Evolutionary conservation across 2,329 filamentous ascomycete species (phyloP), one percentile per base, ranked within the genome.

Genomic region (Exophiala dermatitidis): DNA sequence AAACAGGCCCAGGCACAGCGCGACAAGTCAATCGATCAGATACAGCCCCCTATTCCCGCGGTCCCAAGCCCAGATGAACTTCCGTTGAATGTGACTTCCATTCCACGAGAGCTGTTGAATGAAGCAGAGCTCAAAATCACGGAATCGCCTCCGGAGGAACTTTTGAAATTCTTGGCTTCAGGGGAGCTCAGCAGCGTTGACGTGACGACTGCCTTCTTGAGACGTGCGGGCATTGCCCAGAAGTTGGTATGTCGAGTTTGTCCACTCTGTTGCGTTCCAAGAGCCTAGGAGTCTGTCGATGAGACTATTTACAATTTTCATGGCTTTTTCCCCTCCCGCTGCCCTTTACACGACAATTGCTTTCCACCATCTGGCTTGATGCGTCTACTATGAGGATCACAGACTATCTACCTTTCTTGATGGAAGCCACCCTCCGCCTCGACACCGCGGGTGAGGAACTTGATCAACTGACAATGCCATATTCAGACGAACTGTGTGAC

Each of bases 101-200:
- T 81, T 3, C 74, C 78, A 3, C 66, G 67, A 42, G 59, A 73
- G 30, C 46, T 77, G 1, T 70, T 82, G 2, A 69, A 73, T 0
- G 52, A 64, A n/a, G 67, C 72, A 33, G 76, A 81, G 55, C 61
- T 77, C 26, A 58, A 69, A 7, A 77, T 81, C 54, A 82, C 78
- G 0, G 72, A 76, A 54, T 69, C 61, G 4, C 63, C 73, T 3
- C 68, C 77, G 19, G 71, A 74, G 49, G 54, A 60, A 1, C 68
- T 80, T 1, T 59, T 73, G 1, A 57, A 64, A 12, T 64, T 65
- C 42, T 67, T 82, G 32, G 70, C 74, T 3, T 68, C 67, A 3
- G 73, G 73, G 3, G 65, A 71, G 45, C 62, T 77, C 8, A 73
- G 68, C 7, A 68, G 72, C 36, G 67, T 66, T 1, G 63, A 45